Conservation (phyloP, 192 early-diverging fungal species). For the Oehlia diaphana region DNA sequence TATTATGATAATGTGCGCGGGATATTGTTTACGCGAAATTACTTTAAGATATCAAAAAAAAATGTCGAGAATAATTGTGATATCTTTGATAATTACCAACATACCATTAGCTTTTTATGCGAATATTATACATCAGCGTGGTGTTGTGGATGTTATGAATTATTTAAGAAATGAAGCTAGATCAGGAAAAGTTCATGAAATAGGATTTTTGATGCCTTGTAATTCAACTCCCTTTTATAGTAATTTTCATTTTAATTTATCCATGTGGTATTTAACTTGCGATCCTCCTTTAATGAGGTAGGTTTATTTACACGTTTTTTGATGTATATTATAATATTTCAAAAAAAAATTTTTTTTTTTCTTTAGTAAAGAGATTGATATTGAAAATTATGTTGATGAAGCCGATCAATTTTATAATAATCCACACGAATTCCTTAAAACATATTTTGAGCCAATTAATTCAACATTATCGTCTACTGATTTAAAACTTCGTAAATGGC, state of each 20-base stretch:
- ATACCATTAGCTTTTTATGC: slow-evolving; percentile 70
- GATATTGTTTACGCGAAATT: slow-evolving; percentile 38
- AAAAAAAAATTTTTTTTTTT: background rate
- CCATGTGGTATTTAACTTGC: slow-evolving; percentile 86
- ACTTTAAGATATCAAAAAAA: background rate
- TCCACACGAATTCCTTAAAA: slow-evolving; percentile 59
- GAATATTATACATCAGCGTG: slow-evolving; percentile 82
- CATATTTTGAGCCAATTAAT: slow-evolving; percentile 33
- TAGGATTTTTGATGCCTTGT: slow-evolving; percentile 93
- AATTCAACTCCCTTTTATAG: slow-evolving; percentile 96
- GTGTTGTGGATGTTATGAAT: slow-evolving; percentile 83
- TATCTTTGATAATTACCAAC: slow-evolving; percentile 66
- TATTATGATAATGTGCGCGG: slow-evolving; percentile 51
- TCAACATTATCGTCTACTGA: slow-evolving; percentile 1
- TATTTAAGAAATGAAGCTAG: slow-evolving; percentile 61
- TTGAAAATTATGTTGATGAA: slow-evolving; percentile 61
- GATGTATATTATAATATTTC: background rate
- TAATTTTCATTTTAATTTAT: slow-evolving; percentile 65
- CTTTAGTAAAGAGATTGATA: slow-evolving; percentile 28
- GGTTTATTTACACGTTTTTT: background rate
- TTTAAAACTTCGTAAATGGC: slow-evolving; percentile 43
- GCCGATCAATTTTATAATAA: slow-evolving; percentile 77
- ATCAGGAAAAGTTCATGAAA: slow-evolving; percentile 32
- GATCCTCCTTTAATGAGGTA: slow-evolving; percentile 78
- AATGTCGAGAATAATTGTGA: slow-evolving; percentile 29